A percentile compares a stretch with the other conserved stretches of the same genome.
These are phyloP conservation scores for Phialophora macrospora DNA, from an alignment of 2,329 filamentous ascomycete species.

Conservation along the genomic window DNA sequence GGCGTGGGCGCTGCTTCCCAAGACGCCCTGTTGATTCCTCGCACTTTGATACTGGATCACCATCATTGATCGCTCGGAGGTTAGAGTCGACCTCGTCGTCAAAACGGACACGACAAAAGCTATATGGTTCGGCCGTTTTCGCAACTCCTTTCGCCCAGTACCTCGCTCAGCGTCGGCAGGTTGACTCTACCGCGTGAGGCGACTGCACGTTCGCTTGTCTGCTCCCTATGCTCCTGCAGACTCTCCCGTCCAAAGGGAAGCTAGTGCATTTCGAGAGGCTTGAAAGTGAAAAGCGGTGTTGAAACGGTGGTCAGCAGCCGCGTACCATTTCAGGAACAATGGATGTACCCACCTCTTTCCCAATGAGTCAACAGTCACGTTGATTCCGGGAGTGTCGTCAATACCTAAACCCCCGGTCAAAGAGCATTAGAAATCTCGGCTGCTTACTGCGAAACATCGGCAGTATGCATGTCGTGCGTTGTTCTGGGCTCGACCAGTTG, in stretches of 20 bases:
- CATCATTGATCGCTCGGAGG: not conserved
- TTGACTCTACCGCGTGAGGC: not conserved
- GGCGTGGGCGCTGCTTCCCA: not conserved
- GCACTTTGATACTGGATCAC: no score
- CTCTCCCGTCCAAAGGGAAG: not conserved
- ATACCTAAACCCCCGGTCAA: not conserved
- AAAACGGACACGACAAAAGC: not conserved
- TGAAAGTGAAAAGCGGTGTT: not conserved
- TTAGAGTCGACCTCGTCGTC: not conserved
- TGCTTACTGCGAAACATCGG: not conserved
- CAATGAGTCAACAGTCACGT: not conserved
- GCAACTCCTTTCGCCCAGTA: not conserved
- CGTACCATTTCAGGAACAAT: not conserved
- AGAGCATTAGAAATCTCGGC: not conserved
- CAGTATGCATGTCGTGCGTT: not conserved
- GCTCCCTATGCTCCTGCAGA: not conserved
- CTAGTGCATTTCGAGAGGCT: not conserved
- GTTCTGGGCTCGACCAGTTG: not conserved
- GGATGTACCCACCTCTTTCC: not conserved
- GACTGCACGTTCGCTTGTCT: not conserved
- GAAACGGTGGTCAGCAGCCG: not conserved
- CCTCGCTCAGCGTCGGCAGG: not conserved
- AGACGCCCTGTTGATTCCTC: not conserved
- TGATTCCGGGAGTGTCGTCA: not conserved
- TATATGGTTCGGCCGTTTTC: not conserved